Percentiles rank a stretch among this genome's conserved stretches.
phyloP scores from a whole-genome alignment of 192 early-diverging fungal species.

The Gonapodya sp. region DNA sequence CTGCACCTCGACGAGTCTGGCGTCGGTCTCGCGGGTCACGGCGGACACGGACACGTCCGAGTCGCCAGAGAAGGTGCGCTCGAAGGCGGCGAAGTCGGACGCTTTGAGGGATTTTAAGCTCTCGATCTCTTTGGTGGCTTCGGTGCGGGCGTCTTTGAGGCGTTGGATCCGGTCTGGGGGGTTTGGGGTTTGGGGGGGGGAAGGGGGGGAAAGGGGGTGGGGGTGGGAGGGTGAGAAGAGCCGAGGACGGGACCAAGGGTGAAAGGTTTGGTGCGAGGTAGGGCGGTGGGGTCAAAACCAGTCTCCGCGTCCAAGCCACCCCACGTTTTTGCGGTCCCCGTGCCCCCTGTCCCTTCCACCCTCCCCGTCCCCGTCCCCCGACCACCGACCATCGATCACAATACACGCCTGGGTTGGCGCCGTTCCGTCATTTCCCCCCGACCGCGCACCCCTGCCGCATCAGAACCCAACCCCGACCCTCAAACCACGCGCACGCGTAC shows the following conservation, averaged over 20 bases:
- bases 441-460: too few relatives aligned
- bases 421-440: too few relatives aligned
- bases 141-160: slow-evolving; percentile 89
- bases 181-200: neutral
- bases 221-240: neutral
- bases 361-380: too few relatives aligned
- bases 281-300: too few relatives aligned
- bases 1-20: slow-evolving; percentile 52
- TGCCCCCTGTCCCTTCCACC: too few relatives aligned
- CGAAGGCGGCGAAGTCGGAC: slow-evolving; percentile 64
- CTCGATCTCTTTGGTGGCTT: slow-evolving; percentile 87
- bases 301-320: neutral
- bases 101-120: slow-evolving; percentile 75
- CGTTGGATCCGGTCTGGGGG: slow-evolving; percentile 72
- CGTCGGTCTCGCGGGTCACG: slow-evolving; percentile 60
- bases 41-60: slow-evolving; percentile 50
- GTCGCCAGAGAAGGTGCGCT: slow-evolving; percentile 59
- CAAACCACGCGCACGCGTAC: slow-evolving; percentile 28
- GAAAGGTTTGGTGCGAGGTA: slow-evolving; percentile 11
- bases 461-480: neutral
- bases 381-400: too few relatives aligned
- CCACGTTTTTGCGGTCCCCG: neutral
- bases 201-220: neutral
- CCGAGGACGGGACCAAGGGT: neutral
- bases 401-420: too few relatives aligned